A percentile compares a stretch with the other conserved stretches of the same genome.
Conservation (phyloP, 2,329 filamentous ascomycete genomes). For the Talaromyces marneffei region DNA sequence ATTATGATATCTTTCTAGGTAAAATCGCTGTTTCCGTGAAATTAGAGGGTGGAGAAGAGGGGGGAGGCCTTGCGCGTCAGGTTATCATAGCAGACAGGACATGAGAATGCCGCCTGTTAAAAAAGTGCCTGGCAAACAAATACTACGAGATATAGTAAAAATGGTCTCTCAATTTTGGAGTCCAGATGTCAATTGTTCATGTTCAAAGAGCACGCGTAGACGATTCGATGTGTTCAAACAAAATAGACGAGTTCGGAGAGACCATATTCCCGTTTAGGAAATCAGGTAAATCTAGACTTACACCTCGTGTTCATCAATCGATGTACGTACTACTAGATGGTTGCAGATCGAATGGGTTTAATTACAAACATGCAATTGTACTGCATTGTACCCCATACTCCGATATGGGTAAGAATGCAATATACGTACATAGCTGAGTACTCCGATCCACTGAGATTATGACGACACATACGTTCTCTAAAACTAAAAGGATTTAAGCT, state of each 20-base stretch:
- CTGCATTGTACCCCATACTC: neutral
- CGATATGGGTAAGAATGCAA: neutral
- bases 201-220: neutral
- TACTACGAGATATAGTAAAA: neutral
- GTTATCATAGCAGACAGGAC: neutral
- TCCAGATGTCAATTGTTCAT: neutral
- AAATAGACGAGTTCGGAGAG: neutral
- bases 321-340: neutral
- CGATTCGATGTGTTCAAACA: neutral
- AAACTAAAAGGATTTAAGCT: neutral
- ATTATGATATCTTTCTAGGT: neutral
- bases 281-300: neutral
- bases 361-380: neutral
- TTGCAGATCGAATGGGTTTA: neutral
- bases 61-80: too few species aligned
- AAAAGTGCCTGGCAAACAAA: neutral
- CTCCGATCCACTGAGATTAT: neutral
- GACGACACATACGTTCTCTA: neutral
- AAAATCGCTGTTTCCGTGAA: neutral
- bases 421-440: neutral
- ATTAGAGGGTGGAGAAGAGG: neutral
- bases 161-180: too few species aligned
- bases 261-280: constrained; percentile 9
- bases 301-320: neutral
- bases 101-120: neutral